Base-by-base conservation (phyloP, 1,139 yeast genomes). In the Magnusiomyces suaveolens region DNA sequence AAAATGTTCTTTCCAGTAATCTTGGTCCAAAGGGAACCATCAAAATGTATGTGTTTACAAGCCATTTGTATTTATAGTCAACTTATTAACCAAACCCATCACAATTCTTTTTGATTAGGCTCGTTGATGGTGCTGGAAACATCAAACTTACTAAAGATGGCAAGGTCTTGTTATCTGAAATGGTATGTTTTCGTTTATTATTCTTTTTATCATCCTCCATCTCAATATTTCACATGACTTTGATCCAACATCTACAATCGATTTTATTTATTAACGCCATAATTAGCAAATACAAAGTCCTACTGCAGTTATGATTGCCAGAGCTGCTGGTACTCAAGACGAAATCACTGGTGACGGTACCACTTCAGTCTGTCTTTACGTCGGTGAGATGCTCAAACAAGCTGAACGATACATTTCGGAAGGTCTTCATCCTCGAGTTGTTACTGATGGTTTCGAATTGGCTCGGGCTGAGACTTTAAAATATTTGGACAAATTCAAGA, bases 341-440 rank as follows among this genome's bases (percentile, higher is more conserved):
- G 98, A 92, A 69, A 89, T 94, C 68, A 87, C 98, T 16, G 99
- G 99, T 53, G 99, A 92, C 69, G 99, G 99, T 60, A 94, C 99
- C 56, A 92, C 98, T n/a, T 86, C 96, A 1, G 98, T 92, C 56
- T 92, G 92, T 54, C 77, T 95, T 61, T 78, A 90, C 56, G 98
- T 92, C 47, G 99, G 99, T 54, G 97, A 94, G 69, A 75, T 92
- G 57, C 78, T 92, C 67, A 87, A 87, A 69, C 98, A 92, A 72
- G 97, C 97, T 36, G 95, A 92, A 67, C 79, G 97, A 64, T 90
- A 81, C 68, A 82, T 88, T 56, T 79, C 83, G 60, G 98, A 92
- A 73, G 98, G 98, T 48, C 86, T 94, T 53, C 99, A 92, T 71
- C 98, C 99, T 47, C 77, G 97, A 65, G 86, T 90, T 55, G 77